phyloP scores from a whole-genome alignment of 2,329 filamentous ascomycete genomes.

The Fusarium xylarioides region DNA sequence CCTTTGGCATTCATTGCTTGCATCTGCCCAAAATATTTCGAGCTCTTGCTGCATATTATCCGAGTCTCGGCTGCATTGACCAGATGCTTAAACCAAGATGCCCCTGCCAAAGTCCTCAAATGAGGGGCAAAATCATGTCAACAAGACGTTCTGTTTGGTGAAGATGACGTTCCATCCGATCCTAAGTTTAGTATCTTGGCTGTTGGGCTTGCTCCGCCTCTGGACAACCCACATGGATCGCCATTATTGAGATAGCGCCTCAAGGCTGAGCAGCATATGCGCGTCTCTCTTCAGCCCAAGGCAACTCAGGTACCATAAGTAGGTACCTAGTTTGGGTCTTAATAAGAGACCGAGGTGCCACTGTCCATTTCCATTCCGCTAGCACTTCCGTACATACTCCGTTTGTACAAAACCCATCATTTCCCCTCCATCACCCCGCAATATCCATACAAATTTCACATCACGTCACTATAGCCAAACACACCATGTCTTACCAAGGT shows the following conservation, averaged over 20 bases:
- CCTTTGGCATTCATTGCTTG: background rate
- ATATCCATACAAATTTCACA: background rate
- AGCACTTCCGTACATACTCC: background rate
- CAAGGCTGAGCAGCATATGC: slow-evolving; percentile 34
- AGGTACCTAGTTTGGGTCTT: background rate
- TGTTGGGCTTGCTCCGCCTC: slow-evolving; percentile 27
- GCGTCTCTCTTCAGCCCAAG: slow-evolving; percentile 17
- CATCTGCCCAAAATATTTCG: background rate
- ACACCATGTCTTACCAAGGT: slow-evolving; percentile 50
- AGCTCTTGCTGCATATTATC: slow-evolving; percentile 1
- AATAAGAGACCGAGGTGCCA: slow-evolving; percentile 28
- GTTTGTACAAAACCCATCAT: slow-evolving; percentile 9
- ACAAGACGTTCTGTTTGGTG: slow-evolving; percentile 4
- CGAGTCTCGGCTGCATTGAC: slow-evolving; percentile 7
- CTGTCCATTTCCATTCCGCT: slow-evolving; percentile 8
- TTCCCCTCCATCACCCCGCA: slow-evolving; percentile 21
- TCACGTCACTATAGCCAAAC: slow-evolving; percentile 24
- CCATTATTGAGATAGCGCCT: slow-evolving; percentile 25
- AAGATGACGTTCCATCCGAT: slow-evolving; percentile 30
- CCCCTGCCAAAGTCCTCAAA: slow-evolving; percentile 9
- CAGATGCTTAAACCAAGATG: slow-evolving; percentile 18
- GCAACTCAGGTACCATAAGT: slow-evolving; percentile 3
- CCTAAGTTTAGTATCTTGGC: slow-evolving; percentile 6
- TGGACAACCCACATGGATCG: slow-evolving; percentile 29
- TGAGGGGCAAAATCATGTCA: slow-evolving; percentile 8